These are phyloP conservation scores for Astrothelium subdiscretum DNA, from an alignment of 495 filamentous ascomycete genomes.

Conservation along the genomic window DNA sequence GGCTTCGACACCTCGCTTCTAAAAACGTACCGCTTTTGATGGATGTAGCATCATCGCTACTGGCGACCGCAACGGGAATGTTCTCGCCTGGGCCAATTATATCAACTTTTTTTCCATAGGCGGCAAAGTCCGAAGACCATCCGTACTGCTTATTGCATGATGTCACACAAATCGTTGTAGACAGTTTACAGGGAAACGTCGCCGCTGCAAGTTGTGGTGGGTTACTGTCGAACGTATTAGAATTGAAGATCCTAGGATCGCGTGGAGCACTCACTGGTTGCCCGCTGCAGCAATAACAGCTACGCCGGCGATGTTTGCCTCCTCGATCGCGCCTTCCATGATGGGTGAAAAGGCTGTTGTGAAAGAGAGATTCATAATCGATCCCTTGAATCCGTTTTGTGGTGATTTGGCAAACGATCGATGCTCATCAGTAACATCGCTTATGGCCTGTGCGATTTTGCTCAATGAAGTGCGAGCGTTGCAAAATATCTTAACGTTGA, in stretches of 20 bases:
- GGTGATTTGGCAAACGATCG: not conserved
- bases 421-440: not conserved
- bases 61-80: not conserved
- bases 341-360: not conserved
- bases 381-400: not conserved
- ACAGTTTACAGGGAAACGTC: not conserved
- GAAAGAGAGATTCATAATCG: not conserved
- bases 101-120: not conserved
- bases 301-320: not conserved
- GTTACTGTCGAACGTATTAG: not conserved
- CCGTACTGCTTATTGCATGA: not conserved
- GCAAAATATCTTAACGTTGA: not conserved
- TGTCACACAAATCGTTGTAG: not conserved
- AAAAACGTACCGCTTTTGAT: not conserved
- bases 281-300: not conserved
- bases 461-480: not conserved
- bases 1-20: not conserved
- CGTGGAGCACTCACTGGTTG: not conserved
- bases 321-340: not conserved
- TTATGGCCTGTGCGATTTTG: not conserved
- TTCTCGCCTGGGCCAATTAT: not conserved
- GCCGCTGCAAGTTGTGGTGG: not conserved
- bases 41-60: not conserved
- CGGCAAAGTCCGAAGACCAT: not conserved
- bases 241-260: not conserved